These are phyloP conservation scores for Penicillium sp. DNA, from an alignment of 2,329 filamentous ascomycete species.

Conservation along the genomic window DNA sequence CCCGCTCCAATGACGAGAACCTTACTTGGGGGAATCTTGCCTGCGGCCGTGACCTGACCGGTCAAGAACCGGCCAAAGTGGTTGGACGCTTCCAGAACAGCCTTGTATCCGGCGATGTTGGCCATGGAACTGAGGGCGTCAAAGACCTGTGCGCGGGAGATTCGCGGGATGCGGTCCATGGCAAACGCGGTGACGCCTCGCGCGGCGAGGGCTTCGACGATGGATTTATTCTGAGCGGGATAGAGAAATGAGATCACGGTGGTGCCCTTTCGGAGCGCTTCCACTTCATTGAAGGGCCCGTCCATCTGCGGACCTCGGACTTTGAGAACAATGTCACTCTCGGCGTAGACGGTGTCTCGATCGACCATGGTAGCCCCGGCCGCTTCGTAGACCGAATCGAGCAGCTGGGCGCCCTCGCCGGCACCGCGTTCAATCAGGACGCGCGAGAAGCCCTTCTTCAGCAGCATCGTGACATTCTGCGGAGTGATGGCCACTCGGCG, in stretches of 20 bases:
- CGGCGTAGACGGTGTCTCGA: constrained; percentile 61
- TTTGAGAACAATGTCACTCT: constrained; percentile 75
- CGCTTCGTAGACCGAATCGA: constrained; percentile 67
- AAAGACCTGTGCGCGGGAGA: constrained; percentile 81
- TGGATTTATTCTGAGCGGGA: constrained; percentile 68
- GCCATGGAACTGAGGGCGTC: constrained; percentile 89
- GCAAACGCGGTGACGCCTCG: constrained; percentile 72
- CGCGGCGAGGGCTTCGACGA: constrained; percentile 66
- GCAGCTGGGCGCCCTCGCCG: constrained; percentile 70
- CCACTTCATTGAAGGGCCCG: constrained; percentile 57
- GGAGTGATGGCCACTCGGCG: constrained; percentile 79
- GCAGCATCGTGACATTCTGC: constrained; percentile 70
- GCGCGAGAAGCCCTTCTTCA: constrained; percentile 77
- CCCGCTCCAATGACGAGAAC: constrained; percentile 85
- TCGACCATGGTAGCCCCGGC: constrained; percentile 75
- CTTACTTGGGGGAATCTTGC: constrained; percentile 85
- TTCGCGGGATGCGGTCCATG: constrained; percentile 89
- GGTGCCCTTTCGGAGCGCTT: constrained; percentile 60
- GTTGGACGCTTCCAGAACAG: constrained; percentile 82
- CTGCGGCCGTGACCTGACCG: constrained; percentile 83
- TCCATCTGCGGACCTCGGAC: constrained; percentile 66
- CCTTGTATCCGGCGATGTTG: constrained; percentile 91
- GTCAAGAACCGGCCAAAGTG: constrained; percentile 83
- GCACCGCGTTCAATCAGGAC: constrained; percentile 76
- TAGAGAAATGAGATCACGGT: constrained; percentile 80